Evolutionary conservation across 2,329 filamentous ascomycete species (phyloP).

Genomic region (Allantophomopsis lycopodina): DNA sequence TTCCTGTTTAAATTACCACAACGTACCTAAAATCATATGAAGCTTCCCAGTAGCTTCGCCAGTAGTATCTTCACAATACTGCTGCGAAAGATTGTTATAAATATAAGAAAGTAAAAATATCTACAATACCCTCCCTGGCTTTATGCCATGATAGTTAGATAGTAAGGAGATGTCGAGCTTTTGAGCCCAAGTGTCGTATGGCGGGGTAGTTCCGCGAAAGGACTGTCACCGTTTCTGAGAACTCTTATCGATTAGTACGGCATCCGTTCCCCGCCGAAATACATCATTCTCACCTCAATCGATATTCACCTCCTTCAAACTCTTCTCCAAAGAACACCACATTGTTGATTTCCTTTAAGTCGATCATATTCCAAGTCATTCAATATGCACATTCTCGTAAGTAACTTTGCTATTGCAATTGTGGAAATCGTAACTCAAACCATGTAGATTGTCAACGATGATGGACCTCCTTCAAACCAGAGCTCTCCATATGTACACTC

Average conservation of each 20-base stretch:
- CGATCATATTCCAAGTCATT: not conserved
- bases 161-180: no score
- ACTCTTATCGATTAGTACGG: not conserved
- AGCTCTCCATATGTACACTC: conserved; percentile 72
- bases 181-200: no score
- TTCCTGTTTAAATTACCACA: no score
- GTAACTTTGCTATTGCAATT: conserved; percentile 6
- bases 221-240: not conserved
- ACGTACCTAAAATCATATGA: no score
- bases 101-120: no score
- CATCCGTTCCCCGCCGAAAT: not conserved
- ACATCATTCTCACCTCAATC: not conserved
- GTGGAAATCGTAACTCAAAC: conserved; percentile 3
- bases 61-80: no score
- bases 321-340: not conserved
- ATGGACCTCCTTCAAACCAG: conserved; percentile 65
- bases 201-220: no score
- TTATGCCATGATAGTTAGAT: no score
- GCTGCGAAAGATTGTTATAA: no score
- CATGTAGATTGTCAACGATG: conserved; percentile 53
- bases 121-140: no score
- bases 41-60: no score
- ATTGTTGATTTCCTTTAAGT: no score
- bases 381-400: conserved; percentile 36
- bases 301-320: not conserved